phyloP scores from a whole-genome alignment of 495 filamentous ascomycete genomes.

The Penicillium daleae region DNA sequence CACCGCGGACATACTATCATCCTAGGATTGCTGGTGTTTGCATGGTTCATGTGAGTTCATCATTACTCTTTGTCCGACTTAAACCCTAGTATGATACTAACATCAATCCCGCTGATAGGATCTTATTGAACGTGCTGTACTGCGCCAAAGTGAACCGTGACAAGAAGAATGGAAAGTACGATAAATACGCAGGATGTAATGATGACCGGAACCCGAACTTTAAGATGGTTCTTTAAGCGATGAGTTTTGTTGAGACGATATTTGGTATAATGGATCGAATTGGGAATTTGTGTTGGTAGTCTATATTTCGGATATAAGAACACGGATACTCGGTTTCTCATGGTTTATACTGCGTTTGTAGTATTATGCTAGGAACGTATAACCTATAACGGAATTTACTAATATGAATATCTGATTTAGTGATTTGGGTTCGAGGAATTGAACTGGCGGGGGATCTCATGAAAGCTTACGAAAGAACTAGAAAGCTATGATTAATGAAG shows the following conservation, averaged over 20 bases:
- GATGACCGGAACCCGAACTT: slow-evolving; percentile 72
- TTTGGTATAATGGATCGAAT: not conserved
- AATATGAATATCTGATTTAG: not conserved
- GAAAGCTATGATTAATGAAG: too few relatives aligned
- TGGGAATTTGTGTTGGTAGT: not conserved
- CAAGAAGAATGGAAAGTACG: slow-evolving; percentile 65
- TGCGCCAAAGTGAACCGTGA: slow-evolving; percentile 69
- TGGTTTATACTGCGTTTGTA: too few relatives aligned
- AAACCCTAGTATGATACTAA: not conserved
- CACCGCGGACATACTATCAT: slow-evolving; percentile 63
- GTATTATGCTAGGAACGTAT: too few relatives aligned
- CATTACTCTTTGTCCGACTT: not conserved
- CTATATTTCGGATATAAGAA: not conserved
- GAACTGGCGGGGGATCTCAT: too few relatives aligned
- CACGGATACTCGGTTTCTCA: not conserved
- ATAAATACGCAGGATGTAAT: slow-evolving; percentile 57
- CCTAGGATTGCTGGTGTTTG: slow-evolving; percentile 57
- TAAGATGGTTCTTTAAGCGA: slow-evolving; percentile 58
- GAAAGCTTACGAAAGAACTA: too few relatives aligned
- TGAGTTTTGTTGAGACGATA: too few relatives aligned
- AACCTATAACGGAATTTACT: too few relatives aligned
- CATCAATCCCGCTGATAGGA: slow-evolving; percentile 37
- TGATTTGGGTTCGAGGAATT: not conserved
- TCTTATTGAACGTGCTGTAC: slow-evolving; percentile 65
- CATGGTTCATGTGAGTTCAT: slow-evolving; percentile 66